A percentile compares a stretch with the other conserved stretches of the same genome.
Evolutionary conservation across 2,329 filamentous ascomycete species (phyloP).

Genomic region (Claviceps purpurea): DNA sequence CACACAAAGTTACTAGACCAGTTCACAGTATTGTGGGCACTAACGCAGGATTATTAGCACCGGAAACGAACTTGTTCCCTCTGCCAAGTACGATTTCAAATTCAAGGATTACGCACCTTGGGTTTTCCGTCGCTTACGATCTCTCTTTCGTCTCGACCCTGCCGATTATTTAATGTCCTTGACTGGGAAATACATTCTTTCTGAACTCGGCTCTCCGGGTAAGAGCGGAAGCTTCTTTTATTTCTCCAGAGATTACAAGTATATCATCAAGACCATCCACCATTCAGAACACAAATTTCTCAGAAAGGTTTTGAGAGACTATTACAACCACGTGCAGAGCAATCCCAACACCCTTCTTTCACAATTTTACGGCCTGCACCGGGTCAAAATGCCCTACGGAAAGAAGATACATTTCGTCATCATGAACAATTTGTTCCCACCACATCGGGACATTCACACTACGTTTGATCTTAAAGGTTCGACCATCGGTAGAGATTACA

Average conservation of each 20-base stretch:
- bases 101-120: conserved; percentile 99
- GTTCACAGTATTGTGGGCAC: not conserved
- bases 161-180: conserved; percentile 97
- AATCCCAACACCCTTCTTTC: conserved; percentile 96
- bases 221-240: conserved; percentile 99
- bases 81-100: conserved; percentile 99
- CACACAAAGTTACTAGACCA: not conserved
- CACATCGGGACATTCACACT: conserved; percentile 91
- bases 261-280: conserved; percentile 99
- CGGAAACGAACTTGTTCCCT: conserved; percentile 92
- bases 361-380: conserved; percentile 93
- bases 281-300: conserved; percentile 86
- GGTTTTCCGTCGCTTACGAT: conserved; percentile 88
- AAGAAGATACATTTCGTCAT: conserved; percentile 99
- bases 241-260: conserved; percentile 98
- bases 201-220: conserved; percentile 88
- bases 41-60: conserved; percentile 41
- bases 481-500: conserved; percentile 83
- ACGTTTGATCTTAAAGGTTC: conserved; percentile 97
- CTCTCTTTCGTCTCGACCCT: conserved; percentile 81
- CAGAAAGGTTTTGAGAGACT: conserved; percentile 73
- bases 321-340: conserved; percentile 81
- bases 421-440: conserved; percentile 99
- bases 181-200: conserved; percentile 96
- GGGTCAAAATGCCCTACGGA: conserved; percentile 96